Evolutionary conservation across 768 basidiomycete genomes (phyloP).

Genomic region (Termitomyces eurrhizus): DNA sequence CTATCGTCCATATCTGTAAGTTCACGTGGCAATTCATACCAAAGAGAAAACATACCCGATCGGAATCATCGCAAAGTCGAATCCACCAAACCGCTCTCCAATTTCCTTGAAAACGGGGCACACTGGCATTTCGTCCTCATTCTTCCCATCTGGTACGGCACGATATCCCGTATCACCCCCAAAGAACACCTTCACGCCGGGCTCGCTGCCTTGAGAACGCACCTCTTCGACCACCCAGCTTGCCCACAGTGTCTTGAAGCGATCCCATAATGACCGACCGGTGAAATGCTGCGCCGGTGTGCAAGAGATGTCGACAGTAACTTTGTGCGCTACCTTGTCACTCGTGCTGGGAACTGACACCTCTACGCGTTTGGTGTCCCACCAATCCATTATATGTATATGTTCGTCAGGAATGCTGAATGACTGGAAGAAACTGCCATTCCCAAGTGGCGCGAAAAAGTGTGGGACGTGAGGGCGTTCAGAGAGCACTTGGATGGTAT

Average conservation of each 20-base stretch:
- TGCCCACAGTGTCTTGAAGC: slow-evolving; percentile 59
- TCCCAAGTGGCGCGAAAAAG: slow-evolving; percentile 59
- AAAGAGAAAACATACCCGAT: slow-evolving; percentile 41
- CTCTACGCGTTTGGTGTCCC: slow-evolving; percentile 43
- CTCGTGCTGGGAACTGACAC: slow-evolving; percentile 19
- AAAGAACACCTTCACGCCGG: slow-evolving; percentile 46
- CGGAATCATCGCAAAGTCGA: slow-evolving; percentile 69
- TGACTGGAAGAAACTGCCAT: slow-evolving; percentile 35
- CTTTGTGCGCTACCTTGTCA: slow-evolving; percentile 1
- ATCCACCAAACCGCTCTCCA: slow-evolving; percentile 55
- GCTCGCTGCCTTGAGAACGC: slow-evolving; percentile 2
- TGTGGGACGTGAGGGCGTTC: slow-evolving; percentile 34
- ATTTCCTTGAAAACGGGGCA: slow-evolving; percentile 77
- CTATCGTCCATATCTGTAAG: slow-evolving; percentile 27
- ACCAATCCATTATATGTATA: slow-evolving; percentile 62
- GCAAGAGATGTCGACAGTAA: slow-evolving; percentile 46
- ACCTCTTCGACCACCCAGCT: slow-evolving; percentile 62
- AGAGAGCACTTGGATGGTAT: slow-evolving; percentile 36
- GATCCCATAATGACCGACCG: slow-evolving; percentile 44
- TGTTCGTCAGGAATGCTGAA: slow-evolving; percentile 35
- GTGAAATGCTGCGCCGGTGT: slow-evolving; percentile 67
- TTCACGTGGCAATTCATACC: neutral
- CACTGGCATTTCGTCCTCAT: slow-evolving; percentile 46
- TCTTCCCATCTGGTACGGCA: slow-evolving; percentile 40
- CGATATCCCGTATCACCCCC: slow-evolving; percentile 70